phyloP scores from a whole-genome alignment of 2,329 filamentous ascomycete genomes.

The Penicillium occitanis region DNA sequence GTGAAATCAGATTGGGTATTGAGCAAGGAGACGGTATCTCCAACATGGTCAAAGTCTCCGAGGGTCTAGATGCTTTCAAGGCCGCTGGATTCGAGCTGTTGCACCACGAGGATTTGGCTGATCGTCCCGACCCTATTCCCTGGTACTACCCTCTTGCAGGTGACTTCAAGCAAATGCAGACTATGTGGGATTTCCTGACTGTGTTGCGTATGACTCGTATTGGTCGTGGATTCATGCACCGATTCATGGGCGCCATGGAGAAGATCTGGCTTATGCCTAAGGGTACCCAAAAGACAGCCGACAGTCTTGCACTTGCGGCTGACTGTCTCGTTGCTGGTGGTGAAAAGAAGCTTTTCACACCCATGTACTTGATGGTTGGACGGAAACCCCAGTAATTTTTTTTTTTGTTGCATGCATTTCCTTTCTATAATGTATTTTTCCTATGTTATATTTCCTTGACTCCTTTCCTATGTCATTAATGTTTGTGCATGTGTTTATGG shows the following conservation, averaged over 20 bases:
- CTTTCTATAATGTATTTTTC: constrained; percentile 17
- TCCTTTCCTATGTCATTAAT: constrained; percentile 16
- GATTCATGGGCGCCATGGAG: constrained; percentile 75
- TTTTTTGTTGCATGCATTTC: neutral
- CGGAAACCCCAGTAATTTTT: constrained; percentile 66
- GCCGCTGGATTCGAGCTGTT: constrained; percentile 82
- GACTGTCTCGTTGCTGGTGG: constrained; percentile 86
- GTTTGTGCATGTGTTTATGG: constrained; percentile 15
- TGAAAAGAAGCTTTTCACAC: constrained; percentile 88
- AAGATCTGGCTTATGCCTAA: constrained; percentile 69
- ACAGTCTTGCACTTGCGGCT: constrained; percentile 77
- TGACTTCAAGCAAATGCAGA: constrained; percentile 78
- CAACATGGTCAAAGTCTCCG: constrained; percentile 89
- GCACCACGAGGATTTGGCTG: constrained; percentile 82
- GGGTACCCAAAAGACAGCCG: constrained; percentile 92
- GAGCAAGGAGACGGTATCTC: constrained; percentile 95
- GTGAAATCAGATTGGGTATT: constrained; percentile 87
- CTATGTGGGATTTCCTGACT: constrained; percentile 75
- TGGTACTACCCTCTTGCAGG: constrained; percentile 95
- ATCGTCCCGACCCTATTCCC: constrained; percentile 70
- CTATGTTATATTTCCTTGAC: neutral
- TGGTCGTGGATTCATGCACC: constrained; percentile 73
- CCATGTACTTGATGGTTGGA: constrained; percentile 96
- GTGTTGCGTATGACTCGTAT: constrained; percentile 86
- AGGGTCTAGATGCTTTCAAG: constrained; percentile 79